Evolutionary conservation across 495 filamentous ascomycete genomes (phyloP).

Genomic region (Niebla homalea): DNA sequence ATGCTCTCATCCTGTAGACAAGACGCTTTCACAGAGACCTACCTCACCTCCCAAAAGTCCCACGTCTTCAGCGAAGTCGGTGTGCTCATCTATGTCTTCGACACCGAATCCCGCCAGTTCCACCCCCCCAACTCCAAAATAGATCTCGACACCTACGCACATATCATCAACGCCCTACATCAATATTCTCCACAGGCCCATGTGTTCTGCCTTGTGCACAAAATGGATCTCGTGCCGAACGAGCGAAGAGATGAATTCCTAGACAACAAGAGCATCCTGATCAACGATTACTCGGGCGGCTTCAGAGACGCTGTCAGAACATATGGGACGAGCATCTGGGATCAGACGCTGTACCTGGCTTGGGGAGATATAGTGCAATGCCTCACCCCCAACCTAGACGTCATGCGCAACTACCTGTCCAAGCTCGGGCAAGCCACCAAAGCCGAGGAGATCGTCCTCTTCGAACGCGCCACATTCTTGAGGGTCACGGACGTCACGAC

Average conservation of each 20-base stretch:
- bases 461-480: slow-evolving; percentile 90
- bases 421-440: slow-evolving; percentile 69
- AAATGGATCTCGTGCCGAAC: slow-evolving; percentile 92
- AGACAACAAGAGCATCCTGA: slow-evolving; percentile 57
- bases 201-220: slow-evolving; percentile 90
- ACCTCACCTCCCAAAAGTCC: slow-evolving; percentile 80
- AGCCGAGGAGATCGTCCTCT: slow-evolving; percentile 87
- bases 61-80: slow-evolving; percentile 96
- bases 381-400: slow-evolving; percentile 81
- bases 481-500: slow-evolving; percentile 79
- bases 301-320: slow-evolving; percentile 47
- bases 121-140: slow-evolving; percentile 23
- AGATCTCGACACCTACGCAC: slow-evolving; percentile 77
- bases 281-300: slow-evolving; percentile 59
- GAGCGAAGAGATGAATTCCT: slow-evolving; percentile 67
- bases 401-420: slow-evolving; percentile 72
- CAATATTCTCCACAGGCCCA: slow-evolving; percentile 75
- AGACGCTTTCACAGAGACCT: slow-evolving; percentile 97
- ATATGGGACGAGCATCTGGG: slow-evolving; percentile 95
- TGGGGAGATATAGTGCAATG: slow-evolving; percentile 97
- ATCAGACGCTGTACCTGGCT: slow-evolving; percentile 93
- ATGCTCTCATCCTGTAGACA: slow-evolving; percentile 42
- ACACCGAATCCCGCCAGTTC: slow-evolving; percentile 89
- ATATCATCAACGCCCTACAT: slow-evolving; percentile 69
- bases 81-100: slow-evolving; percentile 97